Percentiles rank a stretch among this genome's conserved stretches.
These are phyloP conservation scores for Entomortierella chlamydospora DNA, from an alignment of 192 early-diverging fungal genomes.

Conservation along the genomic window DNA sequence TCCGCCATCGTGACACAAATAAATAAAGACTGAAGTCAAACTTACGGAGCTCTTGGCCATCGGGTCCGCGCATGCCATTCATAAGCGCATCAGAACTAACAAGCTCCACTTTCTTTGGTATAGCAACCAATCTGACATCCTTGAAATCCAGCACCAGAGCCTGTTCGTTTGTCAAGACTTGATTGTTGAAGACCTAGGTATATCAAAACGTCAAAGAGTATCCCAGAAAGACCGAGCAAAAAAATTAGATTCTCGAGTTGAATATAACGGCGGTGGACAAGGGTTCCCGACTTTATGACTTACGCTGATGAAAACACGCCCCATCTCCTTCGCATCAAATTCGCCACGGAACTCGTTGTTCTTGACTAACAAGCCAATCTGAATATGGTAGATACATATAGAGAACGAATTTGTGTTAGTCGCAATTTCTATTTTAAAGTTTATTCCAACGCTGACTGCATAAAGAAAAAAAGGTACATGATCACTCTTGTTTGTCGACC, in stretches of 20 bases:
- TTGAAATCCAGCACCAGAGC: slow-evolving; percentile 86
- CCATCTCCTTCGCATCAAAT: slow-evolving; percentile 82
- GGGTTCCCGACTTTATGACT: no score
- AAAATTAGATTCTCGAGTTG: not conserved
- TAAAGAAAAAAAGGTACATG: not conserved
- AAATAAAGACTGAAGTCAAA: not conserved
- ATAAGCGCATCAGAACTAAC: slow-evolving; percentile 68
- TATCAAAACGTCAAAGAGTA: not conserved
- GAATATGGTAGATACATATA: not conserved
- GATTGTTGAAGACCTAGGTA: slow-evolving; percentile 81
- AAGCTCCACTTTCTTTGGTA: slow-evolving; percentile 58
- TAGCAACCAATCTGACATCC: slow-evolving; percentile 70
- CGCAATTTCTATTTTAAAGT: no score
- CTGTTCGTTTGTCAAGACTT: slow-evolving; percentile 86
- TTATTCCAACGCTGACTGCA: no score
- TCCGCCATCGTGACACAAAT: not conserved
- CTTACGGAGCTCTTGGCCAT: slow-evolving; percentile 35
- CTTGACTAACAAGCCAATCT: slow-evolving; percentile 70
- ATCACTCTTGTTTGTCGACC: no score
- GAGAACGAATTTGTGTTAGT: not conserved
- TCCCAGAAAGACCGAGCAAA: not conserved
- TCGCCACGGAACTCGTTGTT: slow-evolving; percentile 62
- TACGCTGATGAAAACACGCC: slow-evolving; percentile 67
- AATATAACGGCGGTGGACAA: no score
- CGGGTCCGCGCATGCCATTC: slow-evolving; percentile 39